Base-by-base conservation (phyloP, 2,329 filamentous ascomycete genomes). In the Proliferodiscus dingleyae region DNA sequence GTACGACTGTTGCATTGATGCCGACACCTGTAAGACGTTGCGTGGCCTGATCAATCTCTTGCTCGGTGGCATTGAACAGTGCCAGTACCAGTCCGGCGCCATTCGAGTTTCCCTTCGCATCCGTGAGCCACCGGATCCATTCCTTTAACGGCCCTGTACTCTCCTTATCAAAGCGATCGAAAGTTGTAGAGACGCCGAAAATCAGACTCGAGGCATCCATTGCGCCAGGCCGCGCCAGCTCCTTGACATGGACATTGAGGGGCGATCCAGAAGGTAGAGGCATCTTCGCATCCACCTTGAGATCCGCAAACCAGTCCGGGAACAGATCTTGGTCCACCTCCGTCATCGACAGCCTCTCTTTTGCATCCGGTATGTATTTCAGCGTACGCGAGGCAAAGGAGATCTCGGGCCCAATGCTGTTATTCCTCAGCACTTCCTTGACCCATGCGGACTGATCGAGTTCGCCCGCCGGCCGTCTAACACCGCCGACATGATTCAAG, bases 101-200 rank as follows among this genome's bases (percentile, higher is more conserved):
- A 53, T 81, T 81, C 21, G 75, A 74, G 44, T 68, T 62, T 29
- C 77, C 75, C 43, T 71, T 69, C 51, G 73, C 71, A 58, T 81
- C 74, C 2, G 77, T 80, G 39, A 80, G 68, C 77, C 77, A 80
- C 60, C 74, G 75, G 3, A 70, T 69, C 75, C 77, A 80, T 58
- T 81, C 77, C 52, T 77, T 73, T 36, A 80, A 68, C 0, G 76
- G 73, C 37, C 68, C 74, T 1, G 71, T 77, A 42, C 67, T 66
- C 1, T 69, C 63, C 47, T 74, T 71, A 59, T 66, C 73, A 60
- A 81, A 77, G 34, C 76, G 68, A 53, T 73, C 68, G 63, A 75
- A 79, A 1, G 75, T 79, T 4, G 77, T 80, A 0, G 77, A 80
- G 3, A 78, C 74, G 36, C 75, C 77, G 49, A 80, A 80, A 62